phyloP scores from a whole-genome alignment of 805 yeast genomes.

The Candida michaelii region DNA sequence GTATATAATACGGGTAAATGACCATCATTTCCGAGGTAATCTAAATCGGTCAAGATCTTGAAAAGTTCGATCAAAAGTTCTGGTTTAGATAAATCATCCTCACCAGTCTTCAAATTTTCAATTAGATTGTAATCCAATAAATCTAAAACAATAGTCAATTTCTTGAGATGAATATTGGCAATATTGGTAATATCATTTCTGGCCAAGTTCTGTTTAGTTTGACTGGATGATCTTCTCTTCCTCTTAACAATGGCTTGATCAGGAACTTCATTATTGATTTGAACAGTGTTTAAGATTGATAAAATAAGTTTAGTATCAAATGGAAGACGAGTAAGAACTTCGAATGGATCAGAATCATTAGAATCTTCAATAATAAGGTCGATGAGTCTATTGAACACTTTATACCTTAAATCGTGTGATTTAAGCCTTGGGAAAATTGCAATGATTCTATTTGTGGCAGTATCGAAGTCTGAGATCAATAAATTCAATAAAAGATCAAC shows the following conservation, averaged over 20 bases:
- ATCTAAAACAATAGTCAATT: conserved; percentile 77
- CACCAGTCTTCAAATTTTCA: conserved; percentile 19
- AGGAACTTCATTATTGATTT: conserved; percentile 49
- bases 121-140: conserved; percentile 59
- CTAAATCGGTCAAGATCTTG: conserved; percentile 68
- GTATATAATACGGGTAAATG: conserved; percentile 87
- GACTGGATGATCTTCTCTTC: conserved; percentile 76
- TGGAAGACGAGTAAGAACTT: conserved; percentile 52
- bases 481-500: conserved; percentile 62
- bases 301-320: conserved; percentile 59
- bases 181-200: conserved; percentile 66
- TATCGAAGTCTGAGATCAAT: conserved; percentile 32
- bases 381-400: conserved; percentile 48
- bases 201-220: conserved; percentile 73
- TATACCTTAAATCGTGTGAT: conserved; percentile 53
- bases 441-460: conserved; percentile 52
- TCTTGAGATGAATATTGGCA: conserved; percentile 77
- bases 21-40: conserved; percentile 86
- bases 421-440: conserved; percentile 56
- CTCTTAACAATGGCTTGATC: conserved; percentile 64
- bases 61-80: conserved; percentile 53
- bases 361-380: conserved; percentile 41
- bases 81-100: conserved; percentile 34
- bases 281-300: conserved; percentile 57
- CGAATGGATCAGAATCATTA: conserved; percentile 37